Evolutionary conservation across 495 filamentous ascomycete species (phyloP), one percentile per base, ranked within the genome.

Genomic region (Talaromyces nanjingensis): DNA sequence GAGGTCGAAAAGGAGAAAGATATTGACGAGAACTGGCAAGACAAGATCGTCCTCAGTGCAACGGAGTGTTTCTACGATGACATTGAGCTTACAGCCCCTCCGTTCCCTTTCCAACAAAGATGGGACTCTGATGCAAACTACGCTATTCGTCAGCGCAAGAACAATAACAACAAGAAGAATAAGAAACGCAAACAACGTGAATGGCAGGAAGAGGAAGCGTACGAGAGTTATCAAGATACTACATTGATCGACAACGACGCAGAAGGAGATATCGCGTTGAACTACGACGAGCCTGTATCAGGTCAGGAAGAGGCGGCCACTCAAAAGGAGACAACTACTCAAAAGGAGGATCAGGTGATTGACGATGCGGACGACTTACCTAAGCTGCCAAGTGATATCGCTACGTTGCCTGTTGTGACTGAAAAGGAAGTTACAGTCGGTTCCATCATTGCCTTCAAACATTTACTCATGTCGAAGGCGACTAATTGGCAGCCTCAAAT

Each of bases 41-140:
- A 85, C 8, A 93, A 87, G 70, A 87, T 97, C 39, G 82, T 77
- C 47, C 71, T 90, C 31, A 79, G 78, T 57, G 93, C 92, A 54
- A 88, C 92, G 11, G 94, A 98, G 71, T 97, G 94, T 72, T 83
- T 88, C 65, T 75, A 86, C 58, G 86, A 92, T 24, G 86, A 85
- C n/a, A 77, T 92, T 57, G 76, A 85, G 63, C 78, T 97, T 34
- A 91, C 84, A 62, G 81, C 87, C 22, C 93, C 94, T 0, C 90
- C 90, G 3, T 98, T 96, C 70, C 94, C 94, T 0, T 98, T 98
- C 67, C 77, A 87, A 12, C 91, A 96, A 72, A 86, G 89, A 60
- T 97, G 92, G 92, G 91, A 97, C 74, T 78, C 82, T 3, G 87
- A 91, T 60, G 89, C 93, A 63, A 77, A 86, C 67, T 74, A 75